Conservation (phyloP, 2,329 filamentous ascomycete species). For the Cordyceps cicadae region DNA sequence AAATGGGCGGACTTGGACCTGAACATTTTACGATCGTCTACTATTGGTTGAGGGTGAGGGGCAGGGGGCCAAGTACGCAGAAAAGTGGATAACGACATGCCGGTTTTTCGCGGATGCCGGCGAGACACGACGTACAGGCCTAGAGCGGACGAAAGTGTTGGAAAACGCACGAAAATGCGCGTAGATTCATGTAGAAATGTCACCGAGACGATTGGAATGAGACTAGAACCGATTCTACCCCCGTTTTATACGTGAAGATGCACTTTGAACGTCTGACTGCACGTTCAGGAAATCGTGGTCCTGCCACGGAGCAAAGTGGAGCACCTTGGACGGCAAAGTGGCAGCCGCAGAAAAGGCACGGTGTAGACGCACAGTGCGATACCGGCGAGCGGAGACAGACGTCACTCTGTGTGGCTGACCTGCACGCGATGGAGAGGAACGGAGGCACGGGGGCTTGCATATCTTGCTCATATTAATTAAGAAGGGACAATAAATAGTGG, state of each 20-base stretch:
- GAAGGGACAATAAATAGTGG: neutral
- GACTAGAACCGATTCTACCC: neutral
- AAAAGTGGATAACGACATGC: slow-evolving; percentile 7
- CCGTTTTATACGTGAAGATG: slow-evolving; percentile 5
- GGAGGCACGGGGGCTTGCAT: neutral
- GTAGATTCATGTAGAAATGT: slow-evolving; percentile 10
- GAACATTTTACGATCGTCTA: neutral
- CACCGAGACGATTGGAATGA: neutral
- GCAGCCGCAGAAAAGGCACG: neutral
- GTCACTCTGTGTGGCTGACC: neutral
- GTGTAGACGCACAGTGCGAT: slow-evolving; percentile 3
- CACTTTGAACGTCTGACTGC: neutral
- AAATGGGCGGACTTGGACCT: slow-evolving; percentile 1
- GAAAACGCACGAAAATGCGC: slow-evolving; percentile 7
- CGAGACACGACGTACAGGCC: neutral
- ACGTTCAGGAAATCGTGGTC: neutral
- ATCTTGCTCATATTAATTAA: neutral
- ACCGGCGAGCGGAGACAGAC: neutral
- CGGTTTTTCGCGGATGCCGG: slow-evolving; percentile 5
- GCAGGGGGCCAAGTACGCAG: neutral
- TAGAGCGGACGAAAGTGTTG: neutral
- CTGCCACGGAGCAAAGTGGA: slow-evolving; percentile 2
- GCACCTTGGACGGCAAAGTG: neutral
- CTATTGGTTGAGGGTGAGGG: neutral
- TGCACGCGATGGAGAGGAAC: neutral